phyloP scores from a whole-genome alignment of 148 eudicot species.

The Camellia sinensis region DNA sequence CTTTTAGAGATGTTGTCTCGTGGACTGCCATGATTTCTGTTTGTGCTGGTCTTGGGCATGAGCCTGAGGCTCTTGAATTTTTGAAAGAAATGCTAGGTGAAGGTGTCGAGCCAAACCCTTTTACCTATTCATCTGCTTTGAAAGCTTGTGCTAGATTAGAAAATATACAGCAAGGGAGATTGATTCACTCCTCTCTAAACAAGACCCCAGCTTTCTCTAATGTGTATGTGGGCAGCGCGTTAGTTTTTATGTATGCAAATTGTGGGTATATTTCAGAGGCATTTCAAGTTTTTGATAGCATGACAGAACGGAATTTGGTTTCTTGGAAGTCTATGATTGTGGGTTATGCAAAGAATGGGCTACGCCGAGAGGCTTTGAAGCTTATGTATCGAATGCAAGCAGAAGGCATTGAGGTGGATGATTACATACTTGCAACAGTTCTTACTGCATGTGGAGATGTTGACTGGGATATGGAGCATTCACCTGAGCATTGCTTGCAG shows the following conservation, averaged over 20 bases:
- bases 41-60: conserved; percentile 51
- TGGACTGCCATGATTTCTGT: conserved; percentile 91
- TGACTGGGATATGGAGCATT: conserved; percentile 42
- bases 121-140: conserved; percentile 75
- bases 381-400: conserved; percentile 79
- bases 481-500: conserved; percentile 27
- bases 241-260: conserved; percentile 61
- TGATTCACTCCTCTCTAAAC: conserved; percentile 63
- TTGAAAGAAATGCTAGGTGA: conserved; percentile 72
- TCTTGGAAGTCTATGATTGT: conserved; percentile 83
- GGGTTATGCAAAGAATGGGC: conserved; percentile 71
- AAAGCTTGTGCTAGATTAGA: conserved; percentile 86
- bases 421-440: conserved; percentile 57
- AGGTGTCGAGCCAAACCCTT: conserved; percentile 75
- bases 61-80: conserved; percentile 71
- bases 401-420: conserved; percentile 70
- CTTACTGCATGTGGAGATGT: conserved; percentile 76
- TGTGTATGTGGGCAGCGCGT: conserved; percentile 74
- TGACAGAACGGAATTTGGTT: conserved; percentile 73
- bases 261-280: conserved; percentile 49
- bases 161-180: conserved; percentile 56
- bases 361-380: conserved; percentile 69
- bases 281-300: conserved; percentile 55
- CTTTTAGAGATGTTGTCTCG: conserved; percentile 67
- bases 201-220: conserved; percentile 58